Evolutionary conservation across 805 yeast genomes (phyloP).

Genomic region (Metschnikowia chrysomelidarum): DNA sequence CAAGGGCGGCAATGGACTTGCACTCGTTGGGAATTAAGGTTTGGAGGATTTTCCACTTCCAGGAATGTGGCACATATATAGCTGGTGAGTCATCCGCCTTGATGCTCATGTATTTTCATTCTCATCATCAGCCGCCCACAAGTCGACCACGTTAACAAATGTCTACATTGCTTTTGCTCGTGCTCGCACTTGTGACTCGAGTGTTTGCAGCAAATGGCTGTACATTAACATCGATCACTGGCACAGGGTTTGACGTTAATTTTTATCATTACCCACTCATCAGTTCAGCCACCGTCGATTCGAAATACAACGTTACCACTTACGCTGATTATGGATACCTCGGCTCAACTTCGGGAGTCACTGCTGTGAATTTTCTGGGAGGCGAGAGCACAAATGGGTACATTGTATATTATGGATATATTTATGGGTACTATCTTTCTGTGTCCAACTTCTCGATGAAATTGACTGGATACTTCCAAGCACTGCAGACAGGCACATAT

Average conservation of each 20-base stretch:
- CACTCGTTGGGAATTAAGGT: too few relatives aligned
- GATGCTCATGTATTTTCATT: too few relatives aligned
- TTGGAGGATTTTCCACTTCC: too few relatives aligned
- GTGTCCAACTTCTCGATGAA: constrained; percentile 8
- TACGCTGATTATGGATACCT: background rate
- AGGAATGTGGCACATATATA: too few relatives aligned
- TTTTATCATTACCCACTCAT: constrained; percentile 9
- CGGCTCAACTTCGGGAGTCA: background rate
- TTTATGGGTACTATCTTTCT: constrained; percentile 3
- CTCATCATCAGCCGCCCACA: too few relatives aligned
- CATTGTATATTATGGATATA: background rate
- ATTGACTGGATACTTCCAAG: constrained; percentile 13
- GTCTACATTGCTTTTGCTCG: too few relatives aligned
- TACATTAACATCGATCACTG: constrained; percentile 1
- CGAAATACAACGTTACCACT: constrained; percentile 1
- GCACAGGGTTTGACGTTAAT: constrained; percentile 10
- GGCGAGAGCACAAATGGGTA: background rate
- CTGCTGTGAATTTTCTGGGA: background rate
- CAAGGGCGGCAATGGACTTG: too few relatives aligned
- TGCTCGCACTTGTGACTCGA: too few relatives aligned
- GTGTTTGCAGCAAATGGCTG: constrained; percentile 6
- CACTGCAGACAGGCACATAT: constrained; percentile 10
- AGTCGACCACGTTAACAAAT: too few relatives aligned
- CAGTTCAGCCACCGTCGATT: background rate
- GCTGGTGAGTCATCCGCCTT: too few relatives aligned